These are phyloP conservation scores for Yarrowia alimentaria DNA, from an alignment of 805 yeast genomes.

Conservation along the genomic window DNA sequence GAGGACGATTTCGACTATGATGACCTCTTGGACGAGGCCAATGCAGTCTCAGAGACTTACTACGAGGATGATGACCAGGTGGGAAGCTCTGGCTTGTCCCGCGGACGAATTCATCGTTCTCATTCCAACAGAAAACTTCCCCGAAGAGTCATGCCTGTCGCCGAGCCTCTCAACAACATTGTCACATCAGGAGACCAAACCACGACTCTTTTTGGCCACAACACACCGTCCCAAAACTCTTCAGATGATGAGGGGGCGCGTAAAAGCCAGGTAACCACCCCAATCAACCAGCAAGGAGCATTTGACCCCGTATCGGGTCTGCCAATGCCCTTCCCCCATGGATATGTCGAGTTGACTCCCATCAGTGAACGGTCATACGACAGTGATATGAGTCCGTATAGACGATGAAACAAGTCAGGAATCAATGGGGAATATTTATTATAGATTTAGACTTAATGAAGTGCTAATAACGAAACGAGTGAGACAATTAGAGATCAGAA, in stretches of 20 bases:
- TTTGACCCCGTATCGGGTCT: constrained; percentile 15
- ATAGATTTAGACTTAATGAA: too few species aligned
- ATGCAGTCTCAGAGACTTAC: constrained; percentile 4
- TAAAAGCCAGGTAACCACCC: constrained; percentile 2
- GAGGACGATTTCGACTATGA: constrained; percentile 10
- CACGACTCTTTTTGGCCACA: constrained; percentile 9
- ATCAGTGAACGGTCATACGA: constrained; percentile 17
- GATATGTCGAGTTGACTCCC: constrained; percentile 18
- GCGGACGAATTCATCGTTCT: constrained; percentile 18
- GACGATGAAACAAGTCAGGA: too few species aligned
- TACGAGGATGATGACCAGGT: constrained; percentile 16
- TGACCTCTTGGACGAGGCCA: constrained; percentile 15
- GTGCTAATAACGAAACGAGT: too few species aligned
- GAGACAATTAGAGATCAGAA: too few species aligned
- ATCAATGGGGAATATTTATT: too few species aligned
- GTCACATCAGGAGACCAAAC: constrained; percentile 2
- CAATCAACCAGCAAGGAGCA: constrained; percentile 8
- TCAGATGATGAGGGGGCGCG: not conserved
- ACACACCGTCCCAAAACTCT: too few species aligned
- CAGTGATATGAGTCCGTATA: constrained; percentile 12
- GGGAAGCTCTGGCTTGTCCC: not conserved
- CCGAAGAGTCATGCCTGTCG: constrained; percentile 2
- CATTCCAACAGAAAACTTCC: constrained; percentile 16
- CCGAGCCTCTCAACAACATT: not conserved
- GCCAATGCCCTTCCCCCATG: constrained; percentile 17